Conservation (phyloP, 306 rosid species). For the Vigna hirtella region DNA sequence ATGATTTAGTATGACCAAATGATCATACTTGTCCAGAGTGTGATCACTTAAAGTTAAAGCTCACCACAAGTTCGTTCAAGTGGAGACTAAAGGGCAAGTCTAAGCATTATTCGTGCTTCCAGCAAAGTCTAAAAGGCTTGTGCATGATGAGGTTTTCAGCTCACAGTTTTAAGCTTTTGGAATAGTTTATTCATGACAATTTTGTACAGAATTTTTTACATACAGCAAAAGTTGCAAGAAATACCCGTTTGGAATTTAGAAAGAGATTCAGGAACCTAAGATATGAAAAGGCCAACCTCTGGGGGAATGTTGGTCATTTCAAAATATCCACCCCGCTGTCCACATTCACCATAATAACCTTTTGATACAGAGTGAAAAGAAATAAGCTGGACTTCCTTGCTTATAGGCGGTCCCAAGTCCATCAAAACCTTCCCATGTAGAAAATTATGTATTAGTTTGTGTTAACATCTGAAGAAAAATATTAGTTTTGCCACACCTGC, state of each 20-base stretch:
- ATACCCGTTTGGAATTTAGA: constrained; percentile 35
- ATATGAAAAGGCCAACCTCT: constrained; percentile 62
- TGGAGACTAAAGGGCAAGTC: not conserved
- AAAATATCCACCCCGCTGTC: constrained; percentile 98
- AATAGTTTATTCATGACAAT: constrained; percentile 22
- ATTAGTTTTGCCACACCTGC: constrained; percentile 23
- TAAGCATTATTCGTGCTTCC: not conserved
- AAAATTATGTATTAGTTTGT: constrained; percentile 30
- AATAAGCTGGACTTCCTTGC: constrained; percentile 90
- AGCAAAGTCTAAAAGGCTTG: not conserved
- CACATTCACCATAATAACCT: constrained; percentile 99
- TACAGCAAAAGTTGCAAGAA: constrained; percentile 22
- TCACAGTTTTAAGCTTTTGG: not conserved
- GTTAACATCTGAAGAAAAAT: constrained; percentile 35
- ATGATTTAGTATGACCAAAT: not conserved
- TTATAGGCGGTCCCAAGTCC: constrained; percentile 83
- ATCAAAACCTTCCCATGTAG: constrained; percentile 67
- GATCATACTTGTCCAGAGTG: not conserved
- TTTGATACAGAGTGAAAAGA: constrained; percentile 94
- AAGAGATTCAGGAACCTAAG: constrained; percentile 9
- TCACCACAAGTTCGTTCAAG: too few relatives aligned
- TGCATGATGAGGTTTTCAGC: not conserved
- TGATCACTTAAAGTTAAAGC: not conserved
- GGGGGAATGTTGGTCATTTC: constrained; percentile 99
- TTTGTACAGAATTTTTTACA: constrained; percentile 1